A percentile compares a stretch with the other conserved stretches of the same genome.
These are phyloP conservation scores for Pyrenophora tritici-repentis DNA, from an alignment of 2,329 filamentous ascomycete species.

Conservation along the genomic window DNA sequence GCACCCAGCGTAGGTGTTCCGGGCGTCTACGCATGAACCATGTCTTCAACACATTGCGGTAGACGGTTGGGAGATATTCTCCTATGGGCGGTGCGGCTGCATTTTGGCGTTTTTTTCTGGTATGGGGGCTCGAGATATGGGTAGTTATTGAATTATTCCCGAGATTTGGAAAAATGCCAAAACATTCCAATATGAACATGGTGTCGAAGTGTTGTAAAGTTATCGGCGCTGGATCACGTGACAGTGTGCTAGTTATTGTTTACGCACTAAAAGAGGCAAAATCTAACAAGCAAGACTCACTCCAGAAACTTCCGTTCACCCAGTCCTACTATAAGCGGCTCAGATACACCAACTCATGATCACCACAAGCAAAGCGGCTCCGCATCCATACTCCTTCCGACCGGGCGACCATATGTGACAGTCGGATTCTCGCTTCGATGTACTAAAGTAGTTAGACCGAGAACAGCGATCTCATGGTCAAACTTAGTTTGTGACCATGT, in stretches of 20 bases:
- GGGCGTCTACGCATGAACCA: background rate
- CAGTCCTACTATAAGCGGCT: conserved; percentile 1
- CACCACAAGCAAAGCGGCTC: background rate
- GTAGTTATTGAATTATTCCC: too few species aligned
- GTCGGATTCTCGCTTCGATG: background rate
- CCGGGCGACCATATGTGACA: conserved; percentile 2
- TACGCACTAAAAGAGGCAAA: too few species aligned
- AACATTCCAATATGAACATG: too few species aligned
- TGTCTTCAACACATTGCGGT: background rate
- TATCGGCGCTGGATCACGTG: too few species aligned
- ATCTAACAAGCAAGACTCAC: too few species aligned
- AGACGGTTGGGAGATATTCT: background rate
- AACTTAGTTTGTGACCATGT: too few species aligned
- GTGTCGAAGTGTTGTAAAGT: too few species aligned
- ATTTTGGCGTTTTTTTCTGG: too few species aligned
- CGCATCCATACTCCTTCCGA: conserved; percentile 2
- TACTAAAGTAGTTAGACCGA: conserved; percentile 1
- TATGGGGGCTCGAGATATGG: too few species aligned
- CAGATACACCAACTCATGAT: background rate
- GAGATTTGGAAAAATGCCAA: too few species aligned
- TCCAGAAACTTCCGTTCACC: conserved; percentile 1
- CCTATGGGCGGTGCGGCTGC: too few species aligned
- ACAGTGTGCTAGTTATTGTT: too few species aligned
- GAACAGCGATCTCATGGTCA: background rate
- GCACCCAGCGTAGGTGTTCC: background rate